phyloP scores from a whole-genome alignment of 83 land plant genomes.

The Picea abies region DNA sequence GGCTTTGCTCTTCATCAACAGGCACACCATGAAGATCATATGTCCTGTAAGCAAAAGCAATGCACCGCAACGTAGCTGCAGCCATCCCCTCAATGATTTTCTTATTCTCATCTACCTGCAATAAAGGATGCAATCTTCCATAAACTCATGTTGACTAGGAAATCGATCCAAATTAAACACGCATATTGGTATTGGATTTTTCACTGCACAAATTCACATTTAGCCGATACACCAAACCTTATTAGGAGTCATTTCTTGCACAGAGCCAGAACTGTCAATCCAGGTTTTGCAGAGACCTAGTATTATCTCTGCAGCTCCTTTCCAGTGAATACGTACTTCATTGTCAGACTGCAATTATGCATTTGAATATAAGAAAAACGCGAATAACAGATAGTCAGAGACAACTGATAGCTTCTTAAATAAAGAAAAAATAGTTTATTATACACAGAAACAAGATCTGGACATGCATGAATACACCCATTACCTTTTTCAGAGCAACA shows the following conservation, averaged over 20 bases:
- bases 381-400: no score
- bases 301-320: slow-evolving; percentile 79
- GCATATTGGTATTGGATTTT: background rate
- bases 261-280: slow-evolving; percentile 40
- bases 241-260: slow-evolving; percentile 20
- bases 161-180: background rate
- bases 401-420: no score
- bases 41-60: slow-evolving; percentile 74
- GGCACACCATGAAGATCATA: slow-evolving; percentile 45
- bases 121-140: background rate
- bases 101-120: slow-evolving; percentile 45
- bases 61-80: slow-evolving; percentile 64
- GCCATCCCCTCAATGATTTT: slow-evolving; percentile 72
- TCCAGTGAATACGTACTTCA: slow-evolving; percentile 69
- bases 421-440: background rate
- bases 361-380: no score
- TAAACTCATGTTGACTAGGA: background rate
- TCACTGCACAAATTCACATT: background rate
- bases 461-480: background rate
- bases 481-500: slow-evolving; percentile 37
- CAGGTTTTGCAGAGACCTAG: slow-evolving; percentile 51
- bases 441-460: background rate
- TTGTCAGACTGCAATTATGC: slow-evolving; percentile 30
- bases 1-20: slow-evolving; percentile 41
- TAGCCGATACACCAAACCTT: background rate